Evolutionary conservation across 2,329 filamentous ascomycete species (phyloP).

Genomic region (Diaporthe aspalathi): DNA sequence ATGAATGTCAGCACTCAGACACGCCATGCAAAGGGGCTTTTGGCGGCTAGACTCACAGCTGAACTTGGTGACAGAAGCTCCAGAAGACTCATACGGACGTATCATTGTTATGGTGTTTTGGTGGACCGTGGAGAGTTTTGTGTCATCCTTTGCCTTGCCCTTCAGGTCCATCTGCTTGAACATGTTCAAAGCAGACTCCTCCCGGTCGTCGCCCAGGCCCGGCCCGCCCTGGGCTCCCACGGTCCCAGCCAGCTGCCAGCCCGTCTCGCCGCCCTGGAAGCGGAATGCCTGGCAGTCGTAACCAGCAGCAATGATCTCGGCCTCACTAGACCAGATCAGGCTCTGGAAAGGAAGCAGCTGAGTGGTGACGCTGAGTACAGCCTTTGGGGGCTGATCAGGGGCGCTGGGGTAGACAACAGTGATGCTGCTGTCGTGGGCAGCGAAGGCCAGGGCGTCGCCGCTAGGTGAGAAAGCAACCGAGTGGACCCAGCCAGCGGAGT

Average conservation of each 20-base stretch:
- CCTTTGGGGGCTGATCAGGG: conserved; percentile 88
- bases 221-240: conserved; percentile 79
- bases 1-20: conserved; percentile 44
- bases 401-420: conserved; percentile 95
- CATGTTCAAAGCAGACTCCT: conserved; percentile 97
- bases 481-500: conserved; percentile 97
- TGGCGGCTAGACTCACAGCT: conserved; percentile 74
- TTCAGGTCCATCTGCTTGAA: conserved; percentile 99
- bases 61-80: conserved; percentile 78
- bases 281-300: conserved; percentile 92
- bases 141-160: conserved; percentile 91
- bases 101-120: conserved; percentile 95
- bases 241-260: conserved; percentile 87
- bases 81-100: conserved; percentile 76
- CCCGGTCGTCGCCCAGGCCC: conserved; percentile 72
- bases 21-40: conserved; percentile 38
- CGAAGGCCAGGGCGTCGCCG: conserved; percentile 92
- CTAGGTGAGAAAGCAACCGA: conserved; percentile 92
- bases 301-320: conserved; percentile 94
- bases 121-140: conserved; percentile 92
- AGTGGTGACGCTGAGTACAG: conserved; percentile 90
- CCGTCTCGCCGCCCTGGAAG: conserved; percentile 80
- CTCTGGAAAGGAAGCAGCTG: conserved; percentile 93
- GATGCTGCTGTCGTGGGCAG: conserved; percentile 94
- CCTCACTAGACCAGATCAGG: conserved; percentile 90